Evolutionary conservation across 331 rosid genomes (phyloP).

Genomic region (Telfairia occidentalis): DNA sequence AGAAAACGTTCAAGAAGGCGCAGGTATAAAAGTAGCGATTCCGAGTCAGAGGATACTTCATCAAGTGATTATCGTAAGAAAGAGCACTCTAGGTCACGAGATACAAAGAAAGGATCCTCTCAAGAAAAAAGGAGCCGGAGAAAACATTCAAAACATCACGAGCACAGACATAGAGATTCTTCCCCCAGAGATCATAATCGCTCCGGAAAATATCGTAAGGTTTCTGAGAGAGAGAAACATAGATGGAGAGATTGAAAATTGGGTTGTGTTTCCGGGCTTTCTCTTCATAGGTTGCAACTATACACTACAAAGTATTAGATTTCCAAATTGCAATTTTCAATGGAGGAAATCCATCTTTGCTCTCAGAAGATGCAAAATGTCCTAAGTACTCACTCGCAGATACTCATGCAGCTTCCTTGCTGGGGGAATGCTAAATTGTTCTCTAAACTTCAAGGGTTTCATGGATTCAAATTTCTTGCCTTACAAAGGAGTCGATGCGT

Average conservation of each 20-base stretch:
- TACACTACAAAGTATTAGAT: not conserved
- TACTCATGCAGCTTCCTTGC: not conserved
- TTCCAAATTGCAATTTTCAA: not conserved
- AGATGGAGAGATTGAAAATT: constrained; percentile 37
- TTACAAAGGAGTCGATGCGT: not conserved
- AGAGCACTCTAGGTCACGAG: constrained; percentile 44
- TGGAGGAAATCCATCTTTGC: not conserved
- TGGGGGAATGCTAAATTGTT: not conserved
- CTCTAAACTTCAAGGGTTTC: not conserved
- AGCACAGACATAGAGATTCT: constrained; percentile 46
- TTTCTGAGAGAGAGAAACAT: constrained; percentile 38
- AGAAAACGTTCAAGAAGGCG: constrained; percentile 46
- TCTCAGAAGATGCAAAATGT: not conserved
- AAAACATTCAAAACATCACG: constrained; percentile 53
- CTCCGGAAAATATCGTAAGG: constrained; percentile 31
- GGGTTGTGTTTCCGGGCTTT: constrained; percentile 7
- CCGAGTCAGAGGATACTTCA: constrained; percentile 44
- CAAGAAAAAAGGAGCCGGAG: constrained; percentile 48
- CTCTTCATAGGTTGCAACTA: not conserved
- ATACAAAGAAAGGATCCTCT: constrained; percentile 45
- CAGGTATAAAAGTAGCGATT: constrained; percentile 33
- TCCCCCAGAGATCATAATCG: constrained; percentile 32
- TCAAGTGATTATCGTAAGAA: constrained; percentile 36
- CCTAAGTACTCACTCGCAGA: not conserved
- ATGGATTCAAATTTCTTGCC: not conserved